Percentiles rank a stretch among this genome's conserved stretches.
Evolutionary conservation across 179 eudicot genomes (phyloP).

Genomic region (Sideroxylon spinosum): DNA sequence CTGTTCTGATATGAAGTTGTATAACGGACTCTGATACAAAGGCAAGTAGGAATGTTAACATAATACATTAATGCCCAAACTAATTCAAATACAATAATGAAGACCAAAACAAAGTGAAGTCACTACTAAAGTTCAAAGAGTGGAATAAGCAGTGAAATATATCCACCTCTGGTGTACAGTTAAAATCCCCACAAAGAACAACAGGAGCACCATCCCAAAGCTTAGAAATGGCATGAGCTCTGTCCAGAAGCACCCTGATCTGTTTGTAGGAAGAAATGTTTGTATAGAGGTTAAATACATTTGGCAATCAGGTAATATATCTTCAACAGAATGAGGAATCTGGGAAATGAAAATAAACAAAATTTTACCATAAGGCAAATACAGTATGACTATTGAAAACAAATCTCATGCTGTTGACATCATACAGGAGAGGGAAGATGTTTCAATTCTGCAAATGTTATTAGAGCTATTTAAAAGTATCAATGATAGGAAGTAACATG

Average conservation of each 20-base stretch:
- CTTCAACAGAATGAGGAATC: neutral
- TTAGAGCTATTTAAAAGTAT: neutral
- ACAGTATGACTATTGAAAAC: neutral
- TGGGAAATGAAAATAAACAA: neutral
- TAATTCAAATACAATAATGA: constrained; percentile 5
- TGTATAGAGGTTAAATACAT: neutral
- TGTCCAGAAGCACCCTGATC: constrained; percentile 77
- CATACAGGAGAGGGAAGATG: neutral
- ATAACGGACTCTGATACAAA: constrained; percentile 73
- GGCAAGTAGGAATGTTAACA: constrained; percentile 12
- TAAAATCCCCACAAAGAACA: constrained; percentile 89
- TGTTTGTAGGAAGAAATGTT: constrained; percentile 21
- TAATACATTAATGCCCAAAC: constrained; percentile 1
- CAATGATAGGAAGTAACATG: neutral
- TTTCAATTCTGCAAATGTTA: neutral
- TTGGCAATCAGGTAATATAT: neutral
- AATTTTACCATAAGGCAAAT: neutral
- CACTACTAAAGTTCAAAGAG: neutral
- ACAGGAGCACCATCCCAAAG: constrained; percentile 92
- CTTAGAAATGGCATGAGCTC: constrained; percentile 75
- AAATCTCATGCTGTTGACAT: neutral
- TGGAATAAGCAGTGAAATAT: neutral
- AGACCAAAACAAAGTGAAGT: constrained; percentile 4
- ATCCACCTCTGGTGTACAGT: constrained; percentile 82
- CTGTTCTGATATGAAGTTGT: constrained; percentile 74